Conservation (phyloP, 202 grass and related monocot genomes). For the Cymbopogon flexuosus region DNA sequence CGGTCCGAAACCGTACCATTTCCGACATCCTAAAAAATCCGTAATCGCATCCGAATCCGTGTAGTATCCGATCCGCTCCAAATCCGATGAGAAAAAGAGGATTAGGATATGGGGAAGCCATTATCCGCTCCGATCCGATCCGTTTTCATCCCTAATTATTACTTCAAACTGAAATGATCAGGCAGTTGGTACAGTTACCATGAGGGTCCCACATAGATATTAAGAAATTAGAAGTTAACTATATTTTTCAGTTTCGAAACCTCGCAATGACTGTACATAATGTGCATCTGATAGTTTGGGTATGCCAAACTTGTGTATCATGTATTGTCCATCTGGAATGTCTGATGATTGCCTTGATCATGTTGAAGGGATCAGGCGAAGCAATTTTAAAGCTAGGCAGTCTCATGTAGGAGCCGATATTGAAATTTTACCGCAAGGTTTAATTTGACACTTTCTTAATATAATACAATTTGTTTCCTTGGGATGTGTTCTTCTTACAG, state of each 20-base stretch:
- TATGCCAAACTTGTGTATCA: not conserved
- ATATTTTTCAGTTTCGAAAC: not conserved
- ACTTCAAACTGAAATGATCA: not conserved
- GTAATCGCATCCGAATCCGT: no score
- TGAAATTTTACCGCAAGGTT: not conserved
- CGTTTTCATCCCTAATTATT: not conserved
- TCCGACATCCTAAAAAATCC: no score
- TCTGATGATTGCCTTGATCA: not conserved
- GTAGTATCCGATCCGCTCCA: no score
- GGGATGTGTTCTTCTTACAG: slow-evolving; percentile 31
- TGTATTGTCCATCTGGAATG: not conserved
- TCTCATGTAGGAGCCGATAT: not conserved
- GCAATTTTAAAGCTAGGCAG: not conserved
- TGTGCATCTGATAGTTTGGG: not conserved
- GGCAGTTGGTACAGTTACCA: not conserved
- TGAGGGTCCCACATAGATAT: not conserved
- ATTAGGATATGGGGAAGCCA: no score
- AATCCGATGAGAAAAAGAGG: no score
- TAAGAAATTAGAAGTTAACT: not conserved
- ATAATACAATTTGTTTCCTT: not conserved
- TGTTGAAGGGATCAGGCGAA: not conserved
- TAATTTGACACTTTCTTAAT: not conserved
- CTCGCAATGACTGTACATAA: not conserved
- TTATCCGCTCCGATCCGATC: no score
- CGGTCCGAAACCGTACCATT: no score